Conservation (phyloP, 2,329 filamentous ascomycete species). For the Diaporthe citri region DNA sequence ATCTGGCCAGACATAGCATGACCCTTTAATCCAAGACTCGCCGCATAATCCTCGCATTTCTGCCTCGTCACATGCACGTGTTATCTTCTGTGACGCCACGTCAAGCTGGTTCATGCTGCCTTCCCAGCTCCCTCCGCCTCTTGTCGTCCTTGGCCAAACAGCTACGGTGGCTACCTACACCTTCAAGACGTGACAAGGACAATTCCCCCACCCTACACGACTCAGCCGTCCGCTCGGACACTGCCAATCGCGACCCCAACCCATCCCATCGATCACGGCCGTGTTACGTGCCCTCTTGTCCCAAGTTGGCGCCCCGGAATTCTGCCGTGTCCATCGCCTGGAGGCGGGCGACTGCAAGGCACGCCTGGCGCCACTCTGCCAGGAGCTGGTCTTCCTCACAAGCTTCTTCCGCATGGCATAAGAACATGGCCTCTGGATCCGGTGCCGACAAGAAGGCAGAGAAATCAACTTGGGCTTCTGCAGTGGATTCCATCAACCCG, state of each 20-base stretch:
- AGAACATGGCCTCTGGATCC: slow-evolving; percentile 52
- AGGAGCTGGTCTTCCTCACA: slow-evolving; percentile 39
- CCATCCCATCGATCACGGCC: slow-evolving; percentile 1
- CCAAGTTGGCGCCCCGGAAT: slow-evolving; percentile 31
- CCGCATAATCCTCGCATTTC: slow-evolving; percentile 1
- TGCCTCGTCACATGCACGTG: slow-evolving; percentile 6
- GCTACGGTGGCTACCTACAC: neutral
- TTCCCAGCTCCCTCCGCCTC: neutral
- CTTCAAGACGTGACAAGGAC: neutral
- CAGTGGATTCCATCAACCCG: slow-evolving; percentile 73
- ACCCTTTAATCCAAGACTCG: slow-evolving; percentile 6
- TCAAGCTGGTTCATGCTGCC: slow-evolving; percentile 18
- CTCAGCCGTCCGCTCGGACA: slow-evolving; percentile 15
- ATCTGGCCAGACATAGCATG: neutral
- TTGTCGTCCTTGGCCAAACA: slow-evolving; percentile 5
- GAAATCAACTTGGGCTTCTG: slow-evolving; percentile 71
- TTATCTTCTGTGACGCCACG: slow-evolving; percentile 15
- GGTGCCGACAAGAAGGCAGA: slow-evolving; percentile 64
- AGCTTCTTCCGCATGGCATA: slow-evolving; percentile 43
- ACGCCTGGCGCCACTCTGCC: slow-evolving; percentile 36
- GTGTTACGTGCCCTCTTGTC: neutral
- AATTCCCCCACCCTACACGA: neutral
- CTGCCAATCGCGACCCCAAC: slow-evolving; percentile 7
- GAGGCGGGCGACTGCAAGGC: slow-evolving; percentile 34
- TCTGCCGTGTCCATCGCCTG: slow-evolving; percentile 20